phyloP scores from a whole-genome alignment of 345 rosid genomes.

The Eucalyptus caleyi region DNA sequence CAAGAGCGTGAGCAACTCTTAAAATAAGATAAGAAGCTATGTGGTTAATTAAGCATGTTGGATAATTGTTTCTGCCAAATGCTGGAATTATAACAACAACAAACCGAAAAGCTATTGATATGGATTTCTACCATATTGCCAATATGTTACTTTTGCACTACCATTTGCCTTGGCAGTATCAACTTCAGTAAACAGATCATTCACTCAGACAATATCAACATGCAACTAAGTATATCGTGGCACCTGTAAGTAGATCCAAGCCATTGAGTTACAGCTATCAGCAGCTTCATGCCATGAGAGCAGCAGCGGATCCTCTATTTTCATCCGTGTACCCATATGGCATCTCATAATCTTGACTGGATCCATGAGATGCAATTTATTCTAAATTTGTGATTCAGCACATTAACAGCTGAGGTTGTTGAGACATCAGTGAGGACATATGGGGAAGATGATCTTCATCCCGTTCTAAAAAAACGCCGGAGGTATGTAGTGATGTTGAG shows the following conservation, averaged over 20 bases:
- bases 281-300: background rate
- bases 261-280: background rate
- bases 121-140: background rate
- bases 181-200: background rate
- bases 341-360: background rate
- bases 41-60: background rate
- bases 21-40: background rate
- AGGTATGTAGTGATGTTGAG: conserved; percentile 8
- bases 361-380: background rate
- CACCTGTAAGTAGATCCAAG: background rate
- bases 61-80: background rate
- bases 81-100: background rate
- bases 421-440: background rate
- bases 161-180: background rate
- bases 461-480: background rate
- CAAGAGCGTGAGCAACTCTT: background rate
- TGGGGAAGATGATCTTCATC: background rate
- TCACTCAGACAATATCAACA: background rate
- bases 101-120: background rate
- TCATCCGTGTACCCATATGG: background rate
- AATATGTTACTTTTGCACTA: background rate
- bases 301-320: background rate
- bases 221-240: background rate
- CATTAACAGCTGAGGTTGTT: background rate
- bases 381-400: background rate